Base-by-base conservation (phyloP, 2,329 filamentous ascomycete genomes). In the Aschersonia sp. region DNA sequence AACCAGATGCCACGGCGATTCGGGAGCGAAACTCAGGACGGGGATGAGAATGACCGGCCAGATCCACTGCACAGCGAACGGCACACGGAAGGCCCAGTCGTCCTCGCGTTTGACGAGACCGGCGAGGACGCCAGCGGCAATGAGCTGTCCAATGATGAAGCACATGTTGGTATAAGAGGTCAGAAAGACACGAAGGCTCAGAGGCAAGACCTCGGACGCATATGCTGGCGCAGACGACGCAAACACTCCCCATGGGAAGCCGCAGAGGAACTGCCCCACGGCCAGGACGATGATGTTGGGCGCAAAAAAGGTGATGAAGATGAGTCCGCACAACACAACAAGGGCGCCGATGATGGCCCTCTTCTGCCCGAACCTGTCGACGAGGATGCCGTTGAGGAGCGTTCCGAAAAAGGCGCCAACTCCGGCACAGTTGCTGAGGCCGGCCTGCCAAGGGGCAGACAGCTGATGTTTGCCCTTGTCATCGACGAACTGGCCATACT, bases 401-500 rank as follows among this genome's bases (percentile, higher is more conserved):
- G 71, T 61, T 0, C 73, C 74, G 4, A 76, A 46, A 30, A 78
- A 70, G 12, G 67, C 63, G 5, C 73, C 73, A 6, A 70, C 63
- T 12, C 63, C 57, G 0, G 66, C 60, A 1, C 63, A 70, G 30
- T 70, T 70, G 29, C 60, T 60, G 1, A 78, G 57, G 0, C 64
- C 71, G 3, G 70, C 65, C 54, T 76, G 71, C 75, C 75, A 78
- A 1, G 65, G 52, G 0, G 69, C 66, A 0, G 67, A 61, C 30
- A 78, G 59, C 51, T 73, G 59, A 44, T 60, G 57, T 22, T 46
- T 33, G 48, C 50, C 2, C 22, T 43, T 12, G 42, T 46, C 51
- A 12, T 54, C 58, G 42, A 58, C 54, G 46, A 55, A 61, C 35
- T 56, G 55, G 2, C 60, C 61, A 31, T 62, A 65, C 11, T 54